Evolutionary conservation across 2,329 filamentous ascomycete genomes (phyloP).

Genomic region (Phoma sp.): DNA sequence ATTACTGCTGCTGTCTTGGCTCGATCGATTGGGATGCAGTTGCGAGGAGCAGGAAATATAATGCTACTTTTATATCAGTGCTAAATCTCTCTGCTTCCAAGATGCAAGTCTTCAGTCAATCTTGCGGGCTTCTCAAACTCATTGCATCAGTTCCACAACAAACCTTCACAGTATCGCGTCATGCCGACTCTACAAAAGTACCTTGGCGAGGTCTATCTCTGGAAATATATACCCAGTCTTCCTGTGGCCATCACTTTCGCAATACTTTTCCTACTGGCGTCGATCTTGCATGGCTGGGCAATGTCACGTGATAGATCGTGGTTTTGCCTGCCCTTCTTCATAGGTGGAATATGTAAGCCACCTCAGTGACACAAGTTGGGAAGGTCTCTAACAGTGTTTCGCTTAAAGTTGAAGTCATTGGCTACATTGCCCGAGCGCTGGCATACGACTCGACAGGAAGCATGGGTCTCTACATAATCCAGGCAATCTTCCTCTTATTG

Average conservation of each 20-base stretch:
- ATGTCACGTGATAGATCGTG: conserved; percentile 48
- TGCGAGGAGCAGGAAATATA: neutral
- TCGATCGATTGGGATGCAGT: neutral
- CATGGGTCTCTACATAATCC: conserved; percentile 46
- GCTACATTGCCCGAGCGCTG: conserved; percentile 51
- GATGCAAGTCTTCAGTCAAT: too few relatives aligned
- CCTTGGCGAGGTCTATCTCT: conserved; percentile 18
- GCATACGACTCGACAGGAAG: conserved; percentile 38
- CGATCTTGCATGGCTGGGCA: conserved; percentile 50
- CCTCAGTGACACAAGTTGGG: neutral
- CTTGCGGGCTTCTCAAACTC: too few relatives aligned
- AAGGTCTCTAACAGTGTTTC: neutral
- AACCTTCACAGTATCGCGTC: too few relatives aligned
- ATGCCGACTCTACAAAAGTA: conserved; percentile 20
- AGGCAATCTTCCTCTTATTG: conserved; percentile 49
- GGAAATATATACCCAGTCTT: conserved; percentile 52
- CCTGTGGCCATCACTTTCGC: conserved; percentile 55
- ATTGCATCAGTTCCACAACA: too few relatives aligned
- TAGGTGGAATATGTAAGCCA: conserved; percentile 54
- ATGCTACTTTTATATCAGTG: too few relatives aligned
- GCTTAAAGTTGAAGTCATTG: conserved; percentile 57
- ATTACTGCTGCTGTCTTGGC: neutral
- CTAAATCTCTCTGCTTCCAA: too few relatives aligned
- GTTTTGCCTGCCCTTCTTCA: conserved; percentile 56
- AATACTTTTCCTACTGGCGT: conserved; percentile 51